phyloP scores from a whole-genome alignment of 768 basidiomycete species.

The Tulasnella sp. region DNA sequence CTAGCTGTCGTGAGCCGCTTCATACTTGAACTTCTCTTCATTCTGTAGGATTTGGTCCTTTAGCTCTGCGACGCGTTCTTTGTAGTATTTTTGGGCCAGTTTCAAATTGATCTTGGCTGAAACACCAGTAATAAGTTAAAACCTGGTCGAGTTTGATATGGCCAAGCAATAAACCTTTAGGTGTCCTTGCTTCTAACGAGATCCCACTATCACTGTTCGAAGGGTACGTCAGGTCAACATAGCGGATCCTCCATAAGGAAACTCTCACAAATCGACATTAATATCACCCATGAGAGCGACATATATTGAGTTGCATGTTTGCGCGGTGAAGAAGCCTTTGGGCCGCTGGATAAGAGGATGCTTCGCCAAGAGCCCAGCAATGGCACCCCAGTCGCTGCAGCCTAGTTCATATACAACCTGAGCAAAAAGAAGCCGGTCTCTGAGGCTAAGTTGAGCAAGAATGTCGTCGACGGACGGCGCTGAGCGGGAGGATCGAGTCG shows the following conservation, averaged over 20 bases:
- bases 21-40: constrained; percentile 78
- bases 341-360: constrained; percentile 72
- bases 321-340: constrained; percentile 66
- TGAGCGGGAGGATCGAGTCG: neutral
- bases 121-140: neutral
- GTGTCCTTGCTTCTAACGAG: constrained; percentile 56
- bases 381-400: constrained; percentile 62
- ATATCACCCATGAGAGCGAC: constrained; percentile 69
- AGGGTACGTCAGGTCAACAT: neutral
- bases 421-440: constrained; percentile 80
- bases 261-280: constrained; percentile 61
- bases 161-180: constrained; percentile 52
- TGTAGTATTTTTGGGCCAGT: constrained; percentile 77
- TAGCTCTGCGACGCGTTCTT: constrained; percentile 69
- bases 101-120: constrained; percentile 66
- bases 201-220: constrained; percentile 37
- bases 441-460: constrained; percentile 6
- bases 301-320: constrained; percentile 73
- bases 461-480: constrained; percentile 8
- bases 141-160: constrained; percentile 35
- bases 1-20: neutral
- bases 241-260: constrained; percentile 25
- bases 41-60: constrained; percentile 69
- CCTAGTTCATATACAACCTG: constrained; percentile 88
- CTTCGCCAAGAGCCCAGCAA: constrained; percentile 65